These are phyloP conservation scores for Neoscytalidium dimidiatum DNA, from an alignment of 2,329 filamentous ascomycete genomes.

Conservation along the genomic window DNA sequence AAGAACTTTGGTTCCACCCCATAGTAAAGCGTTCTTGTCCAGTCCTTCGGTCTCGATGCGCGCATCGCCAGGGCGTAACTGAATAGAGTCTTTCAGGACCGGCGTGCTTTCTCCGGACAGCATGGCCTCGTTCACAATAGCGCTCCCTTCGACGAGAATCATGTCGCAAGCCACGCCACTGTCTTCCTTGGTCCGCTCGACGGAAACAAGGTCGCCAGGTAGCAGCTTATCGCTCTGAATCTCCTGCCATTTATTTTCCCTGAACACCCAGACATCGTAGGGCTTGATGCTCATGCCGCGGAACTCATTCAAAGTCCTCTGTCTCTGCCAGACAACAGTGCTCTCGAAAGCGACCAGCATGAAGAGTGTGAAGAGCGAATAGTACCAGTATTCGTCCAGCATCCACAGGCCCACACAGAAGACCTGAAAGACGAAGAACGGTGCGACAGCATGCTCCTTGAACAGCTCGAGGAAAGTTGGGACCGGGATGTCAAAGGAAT, in stretches of 20 bases:
- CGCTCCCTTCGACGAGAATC: conserved; percentile 89
- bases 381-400: conserved; percentile 99
- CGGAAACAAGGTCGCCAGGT: conserved; percentile 90
- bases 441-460: conserved; percentile 96
- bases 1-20: conserved; percentile 95
- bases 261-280: conserved; percentile 89
- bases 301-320: conserved; percentile 94
- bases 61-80: conserved; percentile 81
- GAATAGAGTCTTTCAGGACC: conserved; percentile 91
- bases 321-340: conserved; percentile 98
- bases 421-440: conserved; percentile 98
- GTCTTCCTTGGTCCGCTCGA: conserved; percentile 92
- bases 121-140: conserved; percentile 99
- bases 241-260: conserved; percentile 84
- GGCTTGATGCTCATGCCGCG: conserved; percentile 99
- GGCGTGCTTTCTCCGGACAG: conserved; percentile 97
- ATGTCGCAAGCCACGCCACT: conserved; percentile 97
- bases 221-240: conserved; percentile 87
- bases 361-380: conserved; percentile 96
- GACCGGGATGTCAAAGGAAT: conserved; percentile 96
- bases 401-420: conserved; percentile 99
- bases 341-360: conserved; percentile 98
- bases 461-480: conserved; percentile 95
- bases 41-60: conserved; percentile 82
- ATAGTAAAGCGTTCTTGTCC: conserved; percentile 96